A percentile compares a stretch with the other conserved stretches of the same genome.
Conservation (phyloP, 2,329 filamentous ascomycete genomes). For the Phaeomoniella chlamydospora region DNA sequence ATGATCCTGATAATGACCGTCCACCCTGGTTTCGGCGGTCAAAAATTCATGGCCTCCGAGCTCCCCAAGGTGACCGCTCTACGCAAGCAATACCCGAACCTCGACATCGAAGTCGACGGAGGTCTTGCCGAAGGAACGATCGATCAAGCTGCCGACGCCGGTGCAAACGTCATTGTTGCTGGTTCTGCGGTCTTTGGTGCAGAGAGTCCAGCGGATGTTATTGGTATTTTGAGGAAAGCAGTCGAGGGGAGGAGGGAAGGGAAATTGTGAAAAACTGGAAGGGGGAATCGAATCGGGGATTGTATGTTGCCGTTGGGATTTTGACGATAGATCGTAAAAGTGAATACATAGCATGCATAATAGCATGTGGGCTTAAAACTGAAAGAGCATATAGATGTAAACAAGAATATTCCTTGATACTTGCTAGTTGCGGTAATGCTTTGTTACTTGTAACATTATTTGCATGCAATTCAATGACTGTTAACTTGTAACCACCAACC, state of each 20-base stretch:
- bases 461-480: no score
- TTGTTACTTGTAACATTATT: no score
- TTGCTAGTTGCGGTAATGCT: no score
- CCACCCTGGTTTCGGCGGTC: constrained; percentile 89
- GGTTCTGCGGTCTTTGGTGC: constrained; percentile 93
- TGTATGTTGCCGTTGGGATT: no score
- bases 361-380: no score
- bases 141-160: constrained; percentile 84
- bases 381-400: no score
- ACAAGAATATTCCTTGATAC: no score
- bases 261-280: constrained; percentile 1
- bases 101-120: constrained; percentile 97
- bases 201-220: constrained; percentile 74
- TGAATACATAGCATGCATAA: no score
- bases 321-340: no score
- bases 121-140: constrained; percentile 80
- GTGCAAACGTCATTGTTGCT: constrained; percentile 95
- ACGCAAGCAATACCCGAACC: constrained; percentile 67
- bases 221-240: constrained; percentile 61
- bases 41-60: constrained; percentile 96
- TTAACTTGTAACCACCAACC: no score
- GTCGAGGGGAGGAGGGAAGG: constrained; percentile 47
- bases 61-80: constrained; percentile 84
- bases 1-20: constrained; percentile 99
- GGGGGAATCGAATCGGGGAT: no score